phyloP scores from a whole-genome alignment of 805 yeast genomes.

The Zygotorulaspora florentina region DNA sequence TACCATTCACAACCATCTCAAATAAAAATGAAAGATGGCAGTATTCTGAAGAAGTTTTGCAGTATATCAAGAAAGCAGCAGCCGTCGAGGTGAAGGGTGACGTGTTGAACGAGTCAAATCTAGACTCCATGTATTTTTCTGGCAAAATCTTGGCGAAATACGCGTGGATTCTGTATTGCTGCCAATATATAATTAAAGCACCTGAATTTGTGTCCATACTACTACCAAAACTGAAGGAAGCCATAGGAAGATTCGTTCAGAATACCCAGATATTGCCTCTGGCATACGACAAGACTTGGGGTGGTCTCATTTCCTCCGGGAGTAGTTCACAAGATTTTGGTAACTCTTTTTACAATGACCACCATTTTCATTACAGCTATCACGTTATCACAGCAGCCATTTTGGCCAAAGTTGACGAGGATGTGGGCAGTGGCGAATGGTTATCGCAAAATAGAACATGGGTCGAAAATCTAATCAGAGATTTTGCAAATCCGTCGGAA shows the following conservation, averaged over 20 bases:
- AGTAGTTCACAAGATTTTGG: conserved; percentile 62
- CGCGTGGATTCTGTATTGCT: conserved; percentile 77
- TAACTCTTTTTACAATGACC: conserved; percentile 67
- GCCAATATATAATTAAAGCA: conserved; percentile 62
- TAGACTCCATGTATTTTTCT: conserved; percentile 84
- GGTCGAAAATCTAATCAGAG: conserved; percentile 59
- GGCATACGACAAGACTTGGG: conserved; percentile 74
- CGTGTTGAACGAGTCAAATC: conserved; percentile 44
- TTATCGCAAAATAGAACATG: conserved; percentile 46
- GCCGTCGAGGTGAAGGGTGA: conserved; percentile 35
- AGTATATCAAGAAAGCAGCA: conserved; percentile 36
- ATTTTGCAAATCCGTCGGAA: conserved; percentile 56
- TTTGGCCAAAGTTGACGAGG: conserved; percentile 50
- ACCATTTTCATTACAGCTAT: conserved; percentile 74
- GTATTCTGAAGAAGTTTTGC: conserved; percentile 32
- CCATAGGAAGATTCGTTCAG: conserved; percentile 61
- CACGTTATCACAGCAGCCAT: conserved; percentile 70
- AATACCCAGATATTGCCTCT: conserved; percentile 73
- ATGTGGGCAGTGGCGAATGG: conserved; percentile 50
- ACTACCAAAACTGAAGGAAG: conserved; percentile 56
- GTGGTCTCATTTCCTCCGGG: conserved; percentile 71
- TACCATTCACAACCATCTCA: conserved; percentile 38
- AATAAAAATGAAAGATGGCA: conserved; percentile 21
- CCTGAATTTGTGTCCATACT: conserved; percentile 45
- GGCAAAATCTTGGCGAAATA: conserved; percentile 88